Evolutionary conservation across 1,284 basidiomycete species (phyloP).

Genomic region (Coriolopsis trogii): DNA sequence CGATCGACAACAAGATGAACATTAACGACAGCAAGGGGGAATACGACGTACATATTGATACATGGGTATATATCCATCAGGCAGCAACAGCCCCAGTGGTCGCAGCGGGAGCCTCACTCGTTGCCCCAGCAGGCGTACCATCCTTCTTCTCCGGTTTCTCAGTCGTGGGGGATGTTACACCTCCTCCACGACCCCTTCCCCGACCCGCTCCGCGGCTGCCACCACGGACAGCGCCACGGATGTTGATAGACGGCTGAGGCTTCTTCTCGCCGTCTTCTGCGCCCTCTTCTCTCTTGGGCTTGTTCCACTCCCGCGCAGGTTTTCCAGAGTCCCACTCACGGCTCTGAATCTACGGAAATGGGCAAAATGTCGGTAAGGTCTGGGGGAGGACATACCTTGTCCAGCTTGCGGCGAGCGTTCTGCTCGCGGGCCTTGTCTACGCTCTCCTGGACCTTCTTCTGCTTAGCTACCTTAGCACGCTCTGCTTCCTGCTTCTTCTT

Average conservation of each 20-base stretch:
- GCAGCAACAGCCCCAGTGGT: conserved; percentile 12
- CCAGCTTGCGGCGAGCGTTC: conserved; percentile 77
- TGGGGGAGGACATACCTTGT: conserved; percentile 44
- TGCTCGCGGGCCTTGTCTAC: conserved; percentile 72
- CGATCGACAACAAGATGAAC: background rate
- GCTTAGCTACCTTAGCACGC: conserved; percentile 53
- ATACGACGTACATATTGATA: conserved; percentile 16
- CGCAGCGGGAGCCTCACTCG: conserved; percentile 5
- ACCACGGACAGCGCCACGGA: conserved; percentile 33
- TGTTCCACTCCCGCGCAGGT: conserved; percentile 47
- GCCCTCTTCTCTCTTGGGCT: conserved; percentile 26
- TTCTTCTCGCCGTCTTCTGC: conserved; percentile 21
- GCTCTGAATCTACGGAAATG: conserved; percentile 46
- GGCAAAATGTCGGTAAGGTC: background rate
- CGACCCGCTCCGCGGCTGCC: conserved; percentile 30
- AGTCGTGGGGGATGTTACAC: conserved; percentile 13
- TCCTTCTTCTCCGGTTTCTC: conserved; percentile 17
- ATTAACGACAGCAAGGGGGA: conserved; percentile 10
- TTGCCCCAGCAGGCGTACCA: conserved; percentile 5
- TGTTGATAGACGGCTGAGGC: conserved; percentile 25
- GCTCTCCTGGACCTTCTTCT: conserved; percentile 64
- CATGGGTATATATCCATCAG: conserved; percentile 25
- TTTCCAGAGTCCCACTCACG: conserved; percentile 88
- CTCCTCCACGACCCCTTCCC: conserved; percentile 30
- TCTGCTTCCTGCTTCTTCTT: conserved; percentile 65